phyloP scores from a whole-genome alignment of 192 early-diverging fungal species.

The Globomyces pollinis-pini region DNA sequence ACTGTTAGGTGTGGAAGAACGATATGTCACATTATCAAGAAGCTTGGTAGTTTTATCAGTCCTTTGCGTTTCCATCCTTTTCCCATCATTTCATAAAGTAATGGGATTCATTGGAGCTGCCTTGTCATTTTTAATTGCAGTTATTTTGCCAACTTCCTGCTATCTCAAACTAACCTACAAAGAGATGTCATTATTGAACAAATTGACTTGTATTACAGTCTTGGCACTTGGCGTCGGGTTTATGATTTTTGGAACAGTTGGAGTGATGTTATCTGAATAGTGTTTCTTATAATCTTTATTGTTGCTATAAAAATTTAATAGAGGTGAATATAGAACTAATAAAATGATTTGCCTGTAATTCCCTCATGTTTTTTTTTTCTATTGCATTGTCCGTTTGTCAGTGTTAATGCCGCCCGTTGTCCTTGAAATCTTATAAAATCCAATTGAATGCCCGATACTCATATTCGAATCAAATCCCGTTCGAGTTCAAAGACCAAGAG shows the following conservation, averaged over 20 bases:
- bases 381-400: no score
- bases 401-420: no score
- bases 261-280: neutral
- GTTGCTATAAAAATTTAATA: no score
- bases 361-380: no score
- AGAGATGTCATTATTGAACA: neutral
- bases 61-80: constrained; percentile 45
- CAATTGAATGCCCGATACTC: no score
- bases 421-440: no score
- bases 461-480: no score
- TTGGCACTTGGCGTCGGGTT: neutral
- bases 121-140: constrained; percentile 42
- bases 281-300: no score
- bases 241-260: neutral
- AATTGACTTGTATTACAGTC: neutral
- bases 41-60: constrained; percentile 27
- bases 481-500: no score
- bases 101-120: constrained; percentile 50
- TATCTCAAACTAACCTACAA: constrained; percentile 31
- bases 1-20: neutral
- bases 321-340: no score
- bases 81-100: constrained; percentile 61
- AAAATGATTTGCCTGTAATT: no score
- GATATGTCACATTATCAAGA: constrained; percentile 19
- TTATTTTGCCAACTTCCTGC: constrained; percentile 42